Conservation (phyloP, 2,329 filamentous ascomycete genomes). For the Diaporthe destruens region DNA sequence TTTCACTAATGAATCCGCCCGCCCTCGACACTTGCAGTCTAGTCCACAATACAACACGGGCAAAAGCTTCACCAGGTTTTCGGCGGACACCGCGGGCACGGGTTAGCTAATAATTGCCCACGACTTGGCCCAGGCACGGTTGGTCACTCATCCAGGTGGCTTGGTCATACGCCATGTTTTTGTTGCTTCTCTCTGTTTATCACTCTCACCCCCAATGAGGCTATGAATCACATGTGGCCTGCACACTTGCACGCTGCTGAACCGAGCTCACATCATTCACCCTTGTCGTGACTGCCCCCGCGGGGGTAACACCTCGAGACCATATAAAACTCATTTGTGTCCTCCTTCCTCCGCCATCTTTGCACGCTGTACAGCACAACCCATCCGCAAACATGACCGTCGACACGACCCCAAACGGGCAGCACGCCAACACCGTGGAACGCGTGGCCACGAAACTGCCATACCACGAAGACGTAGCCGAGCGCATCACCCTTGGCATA, state of each 20-base stretch:
- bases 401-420: conserved; percentile 11
- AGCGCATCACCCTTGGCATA: conserved; percentile 34
- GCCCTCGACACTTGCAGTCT: conserved; percentile 23
- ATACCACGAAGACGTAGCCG: conserved; percentile 24
- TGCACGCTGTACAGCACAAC: neutral
- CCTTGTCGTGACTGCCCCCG: neutral
- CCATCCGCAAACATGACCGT: conserved; percentile 29
- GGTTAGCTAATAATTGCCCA: neutral
- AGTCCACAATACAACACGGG: conserved; percentile 19
- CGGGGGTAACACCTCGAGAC: neutral
- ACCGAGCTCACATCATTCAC: neutral
- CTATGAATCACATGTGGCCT: conserved; percentile 23
- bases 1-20: conserved; percentile 15
- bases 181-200: conserved; percentile 1
- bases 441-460: conserved; percentile 33
- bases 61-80: conserved; percentile 5
- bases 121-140: neutral
- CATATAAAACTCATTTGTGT: neutral
- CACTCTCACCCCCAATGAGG: neutral
- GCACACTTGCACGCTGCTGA: conserved; percentile 6
- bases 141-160: neutral
- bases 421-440: neutral
- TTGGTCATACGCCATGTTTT: conserved; percentile 14
- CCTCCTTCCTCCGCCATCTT: neutral
- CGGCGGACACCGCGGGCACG: conserved; percentile 14